Evolutionary conservation across 2,329 filamentous ascomycete species (phyloP).

Genomic region (Claviceps humidiphila): DNA sequence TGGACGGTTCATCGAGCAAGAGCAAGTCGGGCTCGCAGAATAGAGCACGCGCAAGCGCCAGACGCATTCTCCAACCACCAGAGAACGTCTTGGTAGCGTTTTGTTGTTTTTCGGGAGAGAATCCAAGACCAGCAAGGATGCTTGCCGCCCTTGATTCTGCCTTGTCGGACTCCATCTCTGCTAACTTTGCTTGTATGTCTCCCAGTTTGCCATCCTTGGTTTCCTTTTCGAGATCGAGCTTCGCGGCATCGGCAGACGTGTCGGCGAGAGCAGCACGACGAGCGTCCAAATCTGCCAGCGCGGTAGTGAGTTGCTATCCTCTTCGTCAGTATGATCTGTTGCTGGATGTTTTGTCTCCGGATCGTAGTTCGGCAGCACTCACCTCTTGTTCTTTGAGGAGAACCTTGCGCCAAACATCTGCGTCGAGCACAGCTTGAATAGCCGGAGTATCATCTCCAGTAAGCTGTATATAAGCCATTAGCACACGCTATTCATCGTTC

Average conservation of each 20-base stretch:
- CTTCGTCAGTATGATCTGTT: not conserved
- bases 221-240: constrained; percentile 76
- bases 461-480: constrained; percentile 41
- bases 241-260: constrained; percentile 77
- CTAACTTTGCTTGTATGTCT: constrained; percentile 81
- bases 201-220: constrained; percentile 80
- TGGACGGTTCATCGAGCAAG: constrained; percentile 95
- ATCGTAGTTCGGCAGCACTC: constrained; percentile 19
- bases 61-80: constrained; percentile 98
- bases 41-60: constrained; percentile 83
- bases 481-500: not conserved
- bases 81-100: constrained; percentile 95
- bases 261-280: constrained; percentile 74
- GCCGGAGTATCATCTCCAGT: constrained; percentile 91
- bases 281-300: constrained; percentile 63
- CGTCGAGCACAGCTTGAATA: constrained; percentile 87
- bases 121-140: constrained; percentile 92
- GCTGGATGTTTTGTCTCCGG: not conserved
- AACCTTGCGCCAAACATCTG: constrained; percentile 97
- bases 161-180: constrained; percentile 99
- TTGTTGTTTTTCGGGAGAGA: constrained; percentile 85
- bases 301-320: constrained; percentile 56
- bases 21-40: constrained; percentile 97
- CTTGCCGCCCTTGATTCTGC: constrained; percentile 90
- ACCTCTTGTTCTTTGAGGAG: constrained; percentile 78